phyloP scores from a whole-genome alignment of 805 yeast species.

The Ogataea kodamae region DNA sequence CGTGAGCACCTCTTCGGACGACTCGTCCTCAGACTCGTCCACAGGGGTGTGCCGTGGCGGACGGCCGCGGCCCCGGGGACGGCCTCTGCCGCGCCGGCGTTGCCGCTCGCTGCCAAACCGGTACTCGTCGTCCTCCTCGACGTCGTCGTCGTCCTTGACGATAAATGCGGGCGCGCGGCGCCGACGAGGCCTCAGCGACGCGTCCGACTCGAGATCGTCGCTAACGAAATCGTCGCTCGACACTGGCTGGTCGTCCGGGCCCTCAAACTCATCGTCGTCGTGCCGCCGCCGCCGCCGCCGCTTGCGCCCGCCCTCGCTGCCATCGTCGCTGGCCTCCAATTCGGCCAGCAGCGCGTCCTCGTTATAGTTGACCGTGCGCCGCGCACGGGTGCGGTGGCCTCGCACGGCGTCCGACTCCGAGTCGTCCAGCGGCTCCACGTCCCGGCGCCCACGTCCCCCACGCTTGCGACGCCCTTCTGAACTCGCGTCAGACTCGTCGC shows the following conservation, averaged over 20 bases:
- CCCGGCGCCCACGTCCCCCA: constrained; percentile 16
- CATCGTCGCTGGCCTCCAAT: constrained; percentile 24
- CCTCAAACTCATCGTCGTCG: constrained; percentile 24
- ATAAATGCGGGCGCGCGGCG: constrained; percentile 23
- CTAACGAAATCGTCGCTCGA: no score
- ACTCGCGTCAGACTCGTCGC: constrained; percentile 1
- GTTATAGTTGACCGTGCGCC: constrained; percentile 31
- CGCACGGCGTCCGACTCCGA: constrained; percentile 23
- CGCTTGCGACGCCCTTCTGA: constrained; percentile 16
- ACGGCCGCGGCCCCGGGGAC: constrained; percentile 10
- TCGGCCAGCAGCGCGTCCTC: constrained; percentile 30
- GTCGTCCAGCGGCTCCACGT: constrained; percentile 14
- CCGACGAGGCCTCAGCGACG: constrained; percentile 20
- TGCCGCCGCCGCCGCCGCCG: constrained; percentile 14
- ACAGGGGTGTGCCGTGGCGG: constrained; percentile 13
- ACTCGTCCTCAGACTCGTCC: constrained; percentile 10
- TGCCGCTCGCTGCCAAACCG: constrained; percentile 11
- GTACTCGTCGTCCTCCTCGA: constrained; percentile 22
- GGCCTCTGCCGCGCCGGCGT: constrained; percentile 10
- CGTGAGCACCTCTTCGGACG: constrained; percentile 30
- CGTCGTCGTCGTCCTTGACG: constrained; percentile 28
- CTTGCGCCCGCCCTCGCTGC: constrained; percentile 17
- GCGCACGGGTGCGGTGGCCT: constrained; percentile 30
- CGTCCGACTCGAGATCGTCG: constrained; percentile 21
- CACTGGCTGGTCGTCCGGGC: constrained; percentile 18